Base-by-base conservation (phyloP, 192 early-diverging fungal genomes). In the Cladochytrium replicatum region DNA sequence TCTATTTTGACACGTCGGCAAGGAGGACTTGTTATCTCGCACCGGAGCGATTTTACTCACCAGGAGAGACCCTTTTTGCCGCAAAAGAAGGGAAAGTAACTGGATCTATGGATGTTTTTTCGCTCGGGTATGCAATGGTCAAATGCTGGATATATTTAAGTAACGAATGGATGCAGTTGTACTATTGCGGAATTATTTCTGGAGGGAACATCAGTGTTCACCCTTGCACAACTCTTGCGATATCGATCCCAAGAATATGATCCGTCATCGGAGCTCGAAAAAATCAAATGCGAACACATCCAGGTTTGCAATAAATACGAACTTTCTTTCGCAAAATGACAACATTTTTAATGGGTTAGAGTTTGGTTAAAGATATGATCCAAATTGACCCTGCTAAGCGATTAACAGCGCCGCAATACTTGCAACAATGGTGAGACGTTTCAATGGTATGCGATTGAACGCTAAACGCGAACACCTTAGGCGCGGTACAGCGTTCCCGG, bases 51-150 rank as follows among this genome's bases (percentile, higher is more conserved):
- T 93, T 98, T 60, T 88, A 87, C 48, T 81, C 83, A 27, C 70
- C 84, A 6, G 75, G 76, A 22, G 63, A 66, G 42, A 46, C 67
- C 9, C 26, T 60, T 23, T 63, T 61, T 46, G 25, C 44, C 3
- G 45, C 39, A 11, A 66, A 61, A 2, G 39, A 54, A 24, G 56
- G 44, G 24, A 61, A 47, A 29, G 52, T 60, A 11, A 85, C 71
- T 25, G 67, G 82, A 7, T 83, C 79, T 5, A 98, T 98, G 94
- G 94, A 98, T 52, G 78, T 98, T n/a, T 98, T 98, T 64, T 87
- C 88, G 1, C 60, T 88, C 4, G 94, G 93, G 86, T 88, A 75
- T 34, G 61, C 27, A 17, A 25, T 13, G 13, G 1, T 17, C 58
- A n/a, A n/a, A n/a, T n/a, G n/a, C n/a, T n/a, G n/a, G n/a, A n/a